phyloP scores from a whole-genome alignment of 202 grass and related monocot genomes.

The Musa balbisiana region DNA sequence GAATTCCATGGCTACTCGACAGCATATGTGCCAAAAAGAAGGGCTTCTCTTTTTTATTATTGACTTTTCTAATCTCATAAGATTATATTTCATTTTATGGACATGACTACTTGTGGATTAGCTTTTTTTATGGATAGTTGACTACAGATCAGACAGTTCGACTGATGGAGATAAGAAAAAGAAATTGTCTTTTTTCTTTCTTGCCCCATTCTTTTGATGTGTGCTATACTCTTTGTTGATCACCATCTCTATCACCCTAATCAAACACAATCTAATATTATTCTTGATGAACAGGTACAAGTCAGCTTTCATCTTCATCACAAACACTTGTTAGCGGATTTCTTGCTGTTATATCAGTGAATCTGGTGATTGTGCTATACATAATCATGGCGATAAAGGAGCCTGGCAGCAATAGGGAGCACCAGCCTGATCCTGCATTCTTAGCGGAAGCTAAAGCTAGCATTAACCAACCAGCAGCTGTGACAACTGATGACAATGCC shows the following conservation, averaged over 20 bases:
- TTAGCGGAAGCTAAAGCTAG: constrained; percentile 73
- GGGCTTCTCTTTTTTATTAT: not conserved
- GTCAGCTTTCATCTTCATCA: constrained; percentile 49
- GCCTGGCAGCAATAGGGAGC: constrained; percentile 39
- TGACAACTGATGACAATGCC: constrained; percentile 27
- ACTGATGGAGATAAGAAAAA: not conserved
- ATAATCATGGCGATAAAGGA: constrained; percentile 95
- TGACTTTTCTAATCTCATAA: not conserved
- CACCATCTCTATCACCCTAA: not conserved
- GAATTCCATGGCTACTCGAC: too few relatives aligned
- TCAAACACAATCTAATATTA: not conserved
- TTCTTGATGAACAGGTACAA: constrained; percentile 30
- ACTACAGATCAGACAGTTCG: not conserved
- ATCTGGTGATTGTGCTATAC: constrained; percentile 71
- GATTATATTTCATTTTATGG: not conserved
- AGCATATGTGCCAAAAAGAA: too few relatives aligned
- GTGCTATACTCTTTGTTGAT: not conserved
- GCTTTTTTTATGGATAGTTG: not conserved
- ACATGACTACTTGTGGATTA: not conserved
- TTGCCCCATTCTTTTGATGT: too few relatives aligned
- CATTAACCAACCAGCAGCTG: constrained; percentile 35
- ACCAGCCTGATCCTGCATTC: constrained; percentile 80
- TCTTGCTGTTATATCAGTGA: constrained; percentile 80
- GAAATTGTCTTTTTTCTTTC: not conserved
- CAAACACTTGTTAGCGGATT: constrained; percentile 83